Evolutionary conservation across 2,329 filamentous ascomycete genomes (phyloP).

Genomic region (Westerdykella ornata): DNA sequence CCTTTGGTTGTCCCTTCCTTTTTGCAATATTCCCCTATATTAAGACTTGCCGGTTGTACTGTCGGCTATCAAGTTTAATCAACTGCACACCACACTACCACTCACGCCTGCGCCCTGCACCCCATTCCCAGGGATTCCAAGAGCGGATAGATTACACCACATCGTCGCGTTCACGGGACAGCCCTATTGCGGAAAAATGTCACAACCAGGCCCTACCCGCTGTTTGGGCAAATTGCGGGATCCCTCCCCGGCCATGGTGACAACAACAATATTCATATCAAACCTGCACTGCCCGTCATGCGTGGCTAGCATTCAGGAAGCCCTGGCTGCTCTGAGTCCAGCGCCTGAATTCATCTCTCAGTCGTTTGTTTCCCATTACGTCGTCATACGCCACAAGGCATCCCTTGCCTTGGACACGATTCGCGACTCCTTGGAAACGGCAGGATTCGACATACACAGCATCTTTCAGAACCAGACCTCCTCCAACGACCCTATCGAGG

Average conservation of each 20-base stretch:
- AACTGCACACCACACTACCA: constrained; percentile 13
- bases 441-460: constrained; percentile 54
- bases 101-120: constrained; percentile 6
- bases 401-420: constrained; percentile 40
- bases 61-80: constrained; percentile 15
- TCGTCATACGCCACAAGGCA: constrained; percentile 53
- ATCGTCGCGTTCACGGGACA: constrained; percentile 1
- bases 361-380: constrained; percentile 64
- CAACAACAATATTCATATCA: constrained; percentile 58
- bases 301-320: constrained; percentile 57
- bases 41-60: constrained; percentile 10
- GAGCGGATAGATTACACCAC: constrained; percentile 14
- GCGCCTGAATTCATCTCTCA: constrained; percentile 55
- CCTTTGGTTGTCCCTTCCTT: constrained; percentile 5
- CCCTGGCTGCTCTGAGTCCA: constrained; percentile 46
- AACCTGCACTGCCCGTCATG: constrained; percentile 77
- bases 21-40: constrained; percentile 19
- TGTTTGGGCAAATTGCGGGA: constrained; percentile 9
- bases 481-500: constrained; percentile 11
- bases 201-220: constrained; percentile 6
- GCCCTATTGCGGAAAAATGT: constrained; percentile 8
- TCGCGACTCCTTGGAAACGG: constrained; percentile 46
- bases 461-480: constrained; percentile 33
- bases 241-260: constrained; percentile 14
- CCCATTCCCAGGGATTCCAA: constrained; percentile 5